Conservation (phyloP, 371 early-diverging fungal species). For the Rhizopus stolonifer region DNA sequence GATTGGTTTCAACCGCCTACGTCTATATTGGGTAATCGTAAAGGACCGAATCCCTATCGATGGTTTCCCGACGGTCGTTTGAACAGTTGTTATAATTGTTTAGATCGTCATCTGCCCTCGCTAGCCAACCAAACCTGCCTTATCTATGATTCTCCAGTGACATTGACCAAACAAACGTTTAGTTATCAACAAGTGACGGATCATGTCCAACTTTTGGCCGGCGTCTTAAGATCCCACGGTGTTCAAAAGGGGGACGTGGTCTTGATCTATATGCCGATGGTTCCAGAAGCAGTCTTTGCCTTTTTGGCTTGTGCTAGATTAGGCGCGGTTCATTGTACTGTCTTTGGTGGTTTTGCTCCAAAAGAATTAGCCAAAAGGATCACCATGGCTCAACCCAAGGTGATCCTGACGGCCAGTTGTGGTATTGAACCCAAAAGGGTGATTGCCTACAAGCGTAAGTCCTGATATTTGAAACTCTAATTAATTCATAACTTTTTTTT, state of each 20-base stretch:
- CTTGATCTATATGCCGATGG: conserved; percentile 89
- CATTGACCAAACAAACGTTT: conserved; percentile 47
- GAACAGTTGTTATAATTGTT: conserved; percentile 91
- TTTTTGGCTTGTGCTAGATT: conserved; percentile 92
- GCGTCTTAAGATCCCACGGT: conserved; percentile 70
- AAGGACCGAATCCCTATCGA: conserved; percentile 36
- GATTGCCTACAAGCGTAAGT: conserved; percentile 65
- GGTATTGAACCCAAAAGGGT: conserved; percentile 72
- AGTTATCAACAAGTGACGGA: conserved; percentile 76
- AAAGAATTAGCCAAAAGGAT: conserved; percentile 81
- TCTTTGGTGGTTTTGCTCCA: conserved; percentile 79
- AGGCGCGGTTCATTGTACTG: conserved; percentile 85
- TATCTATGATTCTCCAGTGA: conserved; percentile 79
- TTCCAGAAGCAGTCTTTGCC: conserved; percentile 83
- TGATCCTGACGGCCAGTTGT: conserved; percentile 75
- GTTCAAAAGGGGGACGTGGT: conserved; percentile 82
- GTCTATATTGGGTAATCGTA: conserved; percentile 22
- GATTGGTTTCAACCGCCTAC: conserved; percentile 38
- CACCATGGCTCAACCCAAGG: conserved; percentile 72
- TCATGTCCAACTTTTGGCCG: conserved; percentile 73
- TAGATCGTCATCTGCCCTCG: conserved; percentile 80
- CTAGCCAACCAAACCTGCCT: conserved; percentile 60
- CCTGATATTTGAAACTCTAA: not conserved
- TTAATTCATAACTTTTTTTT: too few species aligned
- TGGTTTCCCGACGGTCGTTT: conserved; percentile 76